Conservation (phyloP, 805 yeast genomes). For the Dipodascus albidus region DNA sequence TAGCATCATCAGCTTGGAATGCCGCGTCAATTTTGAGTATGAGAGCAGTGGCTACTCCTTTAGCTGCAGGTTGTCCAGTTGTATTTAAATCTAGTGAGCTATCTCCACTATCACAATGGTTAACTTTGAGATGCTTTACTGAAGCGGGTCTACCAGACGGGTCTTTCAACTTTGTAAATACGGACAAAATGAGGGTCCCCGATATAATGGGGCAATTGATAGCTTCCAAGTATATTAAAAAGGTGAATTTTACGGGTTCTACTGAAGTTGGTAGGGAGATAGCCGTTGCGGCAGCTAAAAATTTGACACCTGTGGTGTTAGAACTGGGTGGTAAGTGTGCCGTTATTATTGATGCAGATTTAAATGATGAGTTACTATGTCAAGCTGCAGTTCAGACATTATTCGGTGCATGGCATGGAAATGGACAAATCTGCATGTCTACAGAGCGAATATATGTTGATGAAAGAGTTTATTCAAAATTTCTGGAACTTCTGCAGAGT, state of each 20-base stretch:
- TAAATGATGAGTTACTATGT: slow-evolving; percentile 39
- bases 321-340: slow-evolving; percentile 88
- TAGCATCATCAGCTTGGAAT: slow-evolving; percentile 83
- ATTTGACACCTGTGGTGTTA: slow-evolving; percentile 66
- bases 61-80: slow-evolving; percentile 74
- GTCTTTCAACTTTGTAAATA: slow-evolving; percentile 52
- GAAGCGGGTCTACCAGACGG: slow-evolving; percentile 79
- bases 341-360: slow-evolving; percentile 58
- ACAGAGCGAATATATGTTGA: slow-evolving; percentile 73
- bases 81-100: slow-evolving; percentile 74
- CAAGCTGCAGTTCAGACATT: slow-evolving; percentile 48
- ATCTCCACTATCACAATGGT: slow-evolving; percentile 66
- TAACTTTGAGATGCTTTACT: slow-evolving; percentile 46
- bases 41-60: slow-evolving; percentile 76
- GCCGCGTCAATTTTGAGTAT: slow-evolving; percentile 77
- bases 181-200: slow-evolving; percentile 24
- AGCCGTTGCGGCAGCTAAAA: slow-evolving; percentile 57
- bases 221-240: slow-evolving; percentile 59
- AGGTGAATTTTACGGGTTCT: slow-evolving; percentile 81
- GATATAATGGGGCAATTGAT: slow-evolving; percentile 63
- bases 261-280: slow-evolving; percentile 67
- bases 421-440: slow-evolving; percentile 83
- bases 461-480: slow-evolving; percentile 52
- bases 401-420: slow-evolving; percentile 62
- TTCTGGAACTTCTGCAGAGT: slow-evolving; percentile 36